Percentiles rank a stretch among this genome's conserved stretches.
Conservation (phyloP, 306 rosid genomes). For the Dicorynia guianensis region DNA sequence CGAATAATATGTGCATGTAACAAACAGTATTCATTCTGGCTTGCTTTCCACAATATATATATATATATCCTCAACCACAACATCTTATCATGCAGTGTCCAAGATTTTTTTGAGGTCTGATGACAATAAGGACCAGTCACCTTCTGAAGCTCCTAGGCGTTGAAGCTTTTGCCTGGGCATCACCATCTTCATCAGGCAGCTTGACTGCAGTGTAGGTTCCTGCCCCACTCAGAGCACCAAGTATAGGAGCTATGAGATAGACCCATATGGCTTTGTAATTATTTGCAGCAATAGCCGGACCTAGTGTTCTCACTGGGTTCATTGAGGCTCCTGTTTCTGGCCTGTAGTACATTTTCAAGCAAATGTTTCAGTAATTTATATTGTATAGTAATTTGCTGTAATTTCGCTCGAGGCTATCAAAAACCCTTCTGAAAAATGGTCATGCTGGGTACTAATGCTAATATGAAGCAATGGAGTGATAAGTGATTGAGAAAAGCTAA, state of each 20-base stretch:
- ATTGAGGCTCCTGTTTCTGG: slow-evolving; percentile 80
- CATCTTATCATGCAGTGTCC: background rate
- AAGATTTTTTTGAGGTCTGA: slow-evolving; percentile 3
- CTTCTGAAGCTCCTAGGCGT: slow-evolving; percentile 63
- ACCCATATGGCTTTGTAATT: slow-evolving; percentile 86
- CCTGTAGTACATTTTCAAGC: slow-evolving; percentile 46
- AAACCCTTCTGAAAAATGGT: background rate
- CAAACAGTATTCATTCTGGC: background rate
- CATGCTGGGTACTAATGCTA: background rate
- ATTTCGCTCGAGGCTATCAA: background rate
- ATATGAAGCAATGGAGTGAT: background rate
- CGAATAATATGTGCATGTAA: slow-evolving; percentile 22
- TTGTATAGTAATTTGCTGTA: background rate
- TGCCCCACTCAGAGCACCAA: slow-evolving; percentile 84
- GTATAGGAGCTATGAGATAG: slow-evolving; percentile 80
- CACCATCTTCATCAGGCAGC: slow-evolving; percentile 66
- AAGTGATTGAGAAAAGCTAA: no score
- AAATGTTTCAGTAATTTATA: background rate
- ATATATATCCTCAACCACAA: slow-evolving; percentile 4
- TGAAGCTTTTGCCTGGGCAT: slow-evolving; percentile 48
- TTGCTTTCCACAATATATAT: slow-evolving; percentile 21
- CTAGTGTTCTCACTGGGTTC: slow-evolving; percentile 92
- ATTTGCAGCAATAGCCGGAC: slow-evolving; percentile 88
- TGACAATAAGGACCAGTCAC: slow-evolving; percentile 44
- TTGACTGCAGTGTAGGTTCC: slow-evolving; percentile 78